Base-by-base conservation (phyloP, 2,329 filamentous ascomycete species). In the Penicillium janthinellum region DNA sequence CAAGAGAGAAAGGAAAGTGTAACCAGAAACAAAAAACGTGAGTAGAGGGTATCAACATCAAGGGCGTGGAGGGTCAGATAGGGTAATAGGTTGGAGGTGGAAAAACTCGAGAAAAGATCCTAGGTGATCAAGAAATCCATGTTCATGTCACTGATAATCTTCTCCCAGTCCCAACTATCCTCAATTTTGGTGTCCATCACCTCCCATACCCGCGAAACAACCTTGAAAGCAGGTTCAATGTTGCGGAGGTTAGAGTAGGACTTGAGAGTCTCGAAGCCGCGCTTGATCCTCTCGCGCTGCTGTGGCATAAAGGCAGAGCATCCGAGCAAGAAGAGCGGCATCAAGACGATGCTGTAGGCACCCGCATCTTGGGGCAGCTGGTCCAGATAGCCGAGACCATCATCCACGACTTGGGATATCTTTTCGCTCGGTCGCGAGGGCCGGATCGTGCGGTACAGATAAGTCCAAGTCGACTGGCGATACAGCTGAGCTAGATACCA, bases 81-180 rank as follows among this genome's bases (percentile, higher is more conserved):
- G 57, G 39, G 47, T 15, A 58, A 15, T 47, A 59, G 58, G 58
- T 38, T 58, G 57, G 55, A 42, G 22, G 35, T 38, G 45, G 20
- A 22, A 37, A 28, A 37, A 31, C 7, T 8, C 15, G 22, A n/a
- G 44, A 39, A 41, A 53, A 15, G 56, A 39, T 79, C 39, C 5
- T 72, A 87, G 62, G 85, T 86, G 62, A 86, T 82, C 64, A 88
- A 74, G 64, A 87, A 86, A 66, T 88, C 84, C 80, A 84, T 86
- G 20, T 83, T 81, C 75, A 84, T 83, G 52, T 80, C 78, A 50
- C 80, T 75, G 62, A 87, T 85, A 59, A 87, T 84, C 60, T 77
- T 82, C 72, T 88, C 85, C 84, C 84, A 88, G 70, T 88, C 85
- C 85, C 85, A 88, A 56, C 81, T 83, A 57, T 85, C 81, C 59